Base-by-base conservation (phyloP, 495 filamentous ascomycete genomes). In the Pyrenopolyporus hunteri region DNA sequence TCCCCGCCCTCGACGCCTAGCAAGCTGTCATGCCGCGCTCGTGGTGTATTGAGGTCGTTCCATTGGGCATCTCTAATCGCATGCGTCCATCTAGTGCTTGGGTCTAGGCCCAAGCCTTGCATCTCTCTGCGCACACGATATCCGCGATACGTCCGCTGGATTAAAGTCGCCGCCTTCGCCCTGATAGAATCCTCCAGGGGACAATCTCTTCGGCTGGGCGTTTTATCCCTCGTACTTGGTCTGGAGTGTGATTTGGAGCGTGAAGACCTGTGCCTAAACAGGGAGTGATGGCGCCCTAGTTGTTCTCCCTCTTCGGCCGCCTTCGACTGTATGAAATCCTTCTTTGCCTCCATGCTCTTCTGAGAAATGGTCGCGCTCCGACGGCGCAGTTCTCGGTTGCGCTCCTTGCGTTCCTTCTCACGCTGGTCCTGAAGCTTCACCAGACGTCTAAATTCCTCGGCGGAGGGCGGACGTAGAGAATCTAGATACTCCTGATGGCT, bases 141-240 rank as follows among this genome's bases (percentile, higher is more conserved):
- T 4, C 89, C 89, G 28, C 89, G 80, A 68, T 90, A 92, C 2
- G 80, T 82, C 35, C 87, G 80, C 78, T 93, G 80, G 33, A 88
- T 86, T 39, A 80, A 67, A 29, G 76, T 72, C 14, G 83, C 85
- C 1, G 85, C 85, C 33, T 71, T 70, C 6, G 66, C 47, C 5
- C 58, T 67, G 3, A 68, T 29, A 17, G 47, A 6, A 23, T 69
- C 59, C 43, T 71, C 63, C 40, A 20, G 37, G 43, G 22, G 11
- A 25, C 31, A 17, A 16, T 4, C 16, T 17, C n/a, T 35, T 42
- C 25, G 49, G 7, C 39, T 32, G 4, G 46, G 9, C 11, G 25
- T 50, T 2, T 31, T 29, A 55, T 44, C 23, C 20, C 35, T 62
- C 22, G 23, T 60, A 17, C 22, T 43, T 14, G 23, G 42, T 20